A percentile compares a stretch with the other conserved stretches of the same genome.
Evolutionary conservation across 495 filamentous ascomycete genomes (phyloP).

Genomic region (Coniosporium apollinis): DNA sequence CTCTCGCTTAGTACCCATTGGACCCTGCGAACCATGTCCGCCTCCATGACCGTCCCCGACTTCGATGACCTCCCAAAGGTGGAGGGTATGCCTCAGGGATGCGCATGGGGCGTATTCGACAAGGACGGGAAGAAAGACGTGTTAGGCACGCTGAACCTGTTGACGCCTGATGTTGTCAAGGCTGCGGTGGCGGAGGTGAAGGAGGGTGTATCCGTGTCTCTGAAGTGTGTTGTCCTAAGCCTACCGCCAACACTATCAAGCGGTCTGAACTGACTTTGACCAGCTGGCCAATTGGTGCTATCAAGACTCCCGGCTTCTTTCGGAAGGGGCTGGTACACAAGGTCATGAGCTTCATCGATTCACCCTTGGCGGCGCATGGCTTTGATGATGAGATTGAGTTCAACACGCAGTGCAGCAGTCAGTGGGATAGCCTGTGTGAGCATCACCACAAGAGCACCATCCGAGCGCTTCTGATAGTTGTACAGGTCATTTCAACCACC

Average conservation of each 20-base stretch:
- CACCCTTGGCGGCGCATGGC: conserved; percentile 13
- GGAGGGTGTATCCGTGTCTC: conserved; percentile 38
- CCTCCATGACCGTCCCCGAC: conserved; percentile 20
- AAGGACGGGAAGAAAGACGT: conserved; percentile 42
- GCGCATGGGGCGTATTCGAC: conserved; percentile 50
- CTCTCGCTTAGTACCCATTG: no score
- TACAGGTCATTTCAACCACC: conserved; percentile 31
- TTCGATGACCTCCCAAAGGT: conserved; percentile 45
- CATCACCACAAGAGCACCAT: conserved; percentile 30
- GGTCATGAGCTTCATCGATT: conserved; percentile 29
- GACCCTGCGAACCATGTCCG: no score
- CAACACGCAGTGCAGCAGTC: conserved; percentile 32
- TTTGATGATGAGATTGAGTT: conserved; percentile 29
- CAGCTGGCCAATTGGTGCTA: conserved; percentile 27
- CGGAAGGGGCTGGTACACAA: conserved; percentile 37
- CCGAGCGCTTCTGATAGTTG: no score
- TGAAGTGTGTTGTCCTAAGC: conserved; percentile 40
- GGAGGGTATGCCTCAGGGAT: conserved; percentile 42
- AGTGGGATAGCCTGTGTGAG: conserved; percentile 26
- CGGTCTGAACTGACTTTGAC: no score
- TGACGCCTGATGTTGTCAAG: conserved; percentile 37
- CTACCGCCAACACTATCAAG: background rate
- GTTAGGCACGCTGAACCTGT: conserved; percentile 40
- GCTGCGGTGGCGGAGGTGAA: conserved; percentile 33
- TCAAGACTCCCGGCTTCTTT: conserved; percentile 31